Evolutionary conservation across 2,329 filamentous ascomycete genomes (phyloP).

Genomic region (Endothia cerciana): DNA sequence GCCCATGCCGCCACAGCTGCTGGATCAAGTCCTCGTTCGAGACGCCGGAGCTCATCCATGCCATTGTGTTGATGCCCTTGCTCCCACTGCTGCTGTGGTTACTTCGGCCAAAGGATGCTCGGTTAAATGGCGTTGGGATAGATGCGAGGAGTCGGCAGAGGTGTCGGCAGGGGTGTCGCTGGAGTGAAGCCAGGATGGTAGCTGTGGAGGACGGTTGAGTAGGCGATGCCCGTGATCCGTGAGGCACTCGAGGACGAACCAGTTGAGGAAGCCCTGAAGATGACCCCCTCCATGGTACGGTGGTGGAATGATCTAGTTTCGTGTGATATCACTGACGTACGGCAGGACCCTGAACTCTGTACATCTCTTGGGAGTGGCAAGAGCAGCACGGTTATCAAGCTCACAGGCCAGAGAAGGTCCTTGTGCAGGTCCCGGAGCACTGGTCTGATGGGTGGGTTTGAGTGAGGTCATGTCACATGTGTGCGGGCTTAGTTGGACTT

Average conservation of each 20-base stretch:
- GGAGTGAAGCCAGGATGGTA: slow-evolving; percentile 22
- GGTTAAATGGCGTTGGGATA: slow-evolving; percentile 16
- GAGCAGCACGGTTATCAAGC: no score
- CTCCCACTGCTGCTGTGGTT: not conserved
- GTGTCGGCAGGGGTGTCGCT: not conserved
- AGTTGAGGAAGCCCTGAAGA: no score
- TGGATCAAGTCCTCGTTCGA: slow-evolving; percentile 76
- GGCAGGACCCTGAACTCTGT: no score
- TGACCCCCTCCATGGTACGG: no score
- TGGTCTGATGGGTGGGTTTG: no score
- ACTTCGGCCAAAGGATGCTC: slow-evolving; percentile 2
- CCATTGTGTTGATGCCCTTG: slow-evolving; percentile 61
- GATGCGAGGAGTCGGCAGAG: slow-evolving; percentile 7
- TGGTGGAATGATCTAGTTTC: no score
- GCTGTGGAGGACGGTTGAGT: not conserved
- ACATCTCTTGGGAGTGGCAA: no score
- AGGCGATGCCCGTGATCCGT: not conserved
- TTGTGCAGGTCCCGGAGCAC: no score
- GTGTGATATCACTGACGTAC: no score
- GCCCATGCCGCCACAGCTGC: slow-evolving; percentile 71
- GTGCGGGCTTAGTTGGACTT: not conserved
- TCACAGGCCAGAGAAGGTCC: no score
- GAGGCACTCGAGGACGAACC: no score
- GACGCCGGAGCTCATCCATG: slow-evolving; percentile 81
- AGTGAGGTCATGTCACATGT: not conserved